Percentiles rank a stretch among this genome's conserved stretches.
phyloP scores from a whole-genome alignment of 352 stramenopile species.

The Elongisporangium prolatum region DNA sequence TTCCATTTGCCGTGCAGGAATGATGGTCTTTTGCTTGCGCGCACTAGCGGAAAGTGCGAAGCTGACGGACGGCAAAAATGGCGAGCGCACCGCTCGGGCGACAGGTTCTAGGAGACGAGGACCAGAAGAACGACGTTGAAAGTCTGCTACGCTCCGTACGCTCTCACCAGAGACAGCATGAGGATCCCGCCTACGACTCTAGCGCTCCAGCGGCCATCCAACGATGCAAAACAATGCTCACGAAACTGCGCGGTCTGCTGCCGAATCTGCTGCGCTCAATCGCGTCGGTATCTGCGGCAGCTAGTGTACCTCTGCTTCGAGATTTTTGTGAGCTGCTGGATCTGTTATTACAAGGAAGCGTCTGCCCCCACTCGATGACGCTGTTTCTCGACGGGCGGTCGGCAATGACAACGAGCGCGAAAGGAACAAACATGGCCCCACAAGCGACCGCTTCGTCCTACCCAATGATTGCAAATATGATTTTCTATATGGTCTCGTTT shows the following conservation, averaged over 20 bases:
- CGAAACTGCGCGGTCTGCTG: constrained; percentile 61
- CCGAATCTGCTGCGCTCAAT: constrained; percentile 64
- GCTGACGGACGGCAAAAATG: constrained; percentile 1
- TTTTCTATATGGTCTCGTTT: constrained; percentile 76
- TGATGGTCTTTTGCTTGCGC: constrained; percentile 8
- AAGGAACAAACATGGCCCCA: not conserved
- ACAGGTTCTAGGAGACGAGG: constrained; percentile 9
- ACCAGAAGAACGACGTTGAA: constrained; percentile 46
- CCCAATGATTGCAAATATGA: constrained; percentile 49
- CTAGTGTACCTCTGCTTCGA: constrained; percentile 31
- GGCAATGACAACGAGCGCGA: not conserved
- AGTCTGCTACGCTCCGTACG: constrained; percentile 39
- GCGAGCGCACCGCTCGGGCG: constrained; percentile 3
- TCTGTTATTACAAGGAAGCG: constrained; percentile 31
- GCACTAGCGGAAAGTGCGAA: constrained; percentile 3
- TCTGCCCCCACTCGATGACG: constrained; percentile 57
- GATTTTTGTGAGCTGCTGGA: constrained; percentile 54
- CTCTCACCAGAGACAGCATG: constrained; percentile 42
- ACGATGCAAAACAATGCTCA: constrained; percentile 62
- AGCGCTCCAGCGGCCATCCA: constrained; percentile 25
- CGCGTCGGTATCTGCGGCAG: constrained; percentile 21
- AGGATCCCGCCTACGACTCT: constrained; percentile 34
- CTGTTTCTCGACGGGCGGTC: constrained; percentile 40
- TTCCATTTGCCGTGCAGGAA: constrained; percentile 13
- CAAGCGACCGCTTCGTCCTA: constrained; percentile 21